Conservation (phyloP, 1,139 yeast genomes). For the Arxiozyma heterogenica region DNA sequence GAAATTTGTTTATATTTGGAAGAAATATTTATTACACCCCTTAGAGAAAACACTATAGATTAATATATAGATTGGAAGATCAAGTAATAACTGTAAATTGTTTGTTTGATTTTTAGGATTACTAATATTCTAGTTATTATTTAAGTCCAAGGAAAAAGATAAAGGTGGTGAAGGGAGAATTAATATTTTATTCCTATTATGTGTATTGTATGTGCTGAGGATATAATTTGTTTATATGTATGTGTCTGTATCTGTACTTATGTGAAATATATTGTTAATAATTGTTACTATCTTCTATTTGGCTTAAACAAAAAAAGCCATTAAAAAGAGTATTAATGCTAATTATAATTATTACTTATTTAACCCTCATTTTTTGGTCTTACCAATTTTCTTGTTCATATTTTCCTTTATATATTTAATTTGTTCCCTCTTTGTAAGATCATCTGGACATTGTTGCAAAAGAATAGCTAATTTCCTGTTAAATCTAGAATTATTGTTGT, state of each 20-base stretch:
- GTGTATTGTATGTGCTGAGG: neutral
- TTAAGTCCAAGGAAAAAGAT: neutral
- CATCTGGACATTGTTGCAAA: constrained; percentile 17
- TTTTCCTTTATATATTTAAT: constrained; percentile 7
- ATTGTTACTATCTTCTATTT: neutral
- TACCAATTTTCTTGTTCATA: constrained; percentile 2
- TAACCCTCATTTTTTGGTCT: neutral
- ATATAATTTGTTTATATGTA: neutral
- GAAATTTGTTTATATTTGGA: neutral
- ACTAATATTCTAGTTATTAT: too few species aligned
- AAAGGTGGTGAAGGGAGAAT: neutral
- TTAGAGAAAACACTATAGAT: neutral
- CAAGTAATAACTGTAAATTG: neutral
- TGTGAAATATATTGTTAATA: neutral
- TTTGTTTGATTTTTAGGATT: too few species aligned
- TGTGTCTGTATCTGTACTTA: neutral
- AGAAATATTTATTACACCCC: neutral
- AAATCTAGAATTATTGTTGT: constrained; percentile 37
- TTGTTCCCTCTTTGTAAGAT: constrained; percentile 6
- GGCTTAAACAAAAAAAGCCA: neutral
- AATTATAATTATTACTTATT: neutral
- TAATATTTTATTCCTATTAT: too few species aligned
- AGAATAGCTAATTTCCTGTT: constrained; percentile 32
- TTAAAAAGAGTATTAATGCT: too few species aligned
- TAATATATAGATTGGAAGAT: neutral